Percentiles rank a stretch among this genome's conserved stretches.
phyloP scores from a whole-genome alignment of 805 yeast genomes.

The Monosporozyma yasuniensis region DNA sequence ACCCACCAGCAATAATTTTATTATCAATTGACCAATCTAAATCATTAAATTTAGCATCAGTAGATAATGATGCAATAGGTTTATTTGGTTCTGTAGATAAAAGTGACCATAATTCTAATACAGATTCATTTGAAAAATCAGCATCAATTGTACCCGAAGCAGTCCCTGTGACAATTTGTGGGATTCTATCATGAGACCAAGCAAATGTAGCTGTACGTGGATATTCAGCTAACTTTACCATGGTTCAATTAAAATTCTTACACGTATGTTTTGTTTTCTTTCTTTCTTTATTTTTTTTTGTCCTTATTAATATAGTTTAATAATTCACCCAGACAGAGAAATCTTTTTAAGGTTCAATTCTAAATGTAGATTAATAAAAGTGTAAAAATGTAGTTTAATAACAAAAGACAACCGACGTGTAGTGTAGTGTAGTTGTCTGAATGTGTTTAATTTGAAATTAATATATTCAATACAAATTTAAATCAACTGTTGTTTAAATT shows the following conservation, averaged over 20 bases:
- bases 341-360: too few relatives aligned
- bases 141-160: conserved; percentile 95
- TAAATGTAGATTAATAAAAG: too few relatives aligned
- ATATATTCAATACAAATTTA: too few relatives aligned
- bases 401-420: too few relatives aligned
- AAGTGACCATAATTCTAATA: conserved; percentile 73
- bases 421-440: too few relatives aligned
- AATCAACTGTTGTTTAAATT: too few relatives aligned
- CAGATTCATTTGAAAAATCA: conserved; percentile 68
- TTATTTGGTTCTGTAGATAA: conserved; percentile 31
- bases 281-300: neutral
- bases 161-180: conserved; percentile 80
- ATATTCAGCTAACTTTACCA: conserved; percentile 82
- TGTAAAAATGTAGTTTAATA: too few relatives aligned
- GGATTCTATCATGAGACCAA: conserved; percentile 74
- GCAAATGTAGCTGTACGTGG: conserved; percentile 89
- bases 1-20: conserved; percentile 75
- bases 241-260: conserved; percentile 13
- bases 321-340: neutral
- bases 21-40: conserved; percentile 71
- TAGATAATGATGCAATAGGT: conserved; percentile 38
- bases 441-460: too few relatives aligned
- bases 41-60: conserved; percentile 62
- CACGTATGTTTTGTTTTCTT: neutral
- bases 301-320: too few relatives aligned